Evolutionary conservation across 352 stramenopile species (phyloP).

Genomic region (Phytopythium delawarense): DNA sequence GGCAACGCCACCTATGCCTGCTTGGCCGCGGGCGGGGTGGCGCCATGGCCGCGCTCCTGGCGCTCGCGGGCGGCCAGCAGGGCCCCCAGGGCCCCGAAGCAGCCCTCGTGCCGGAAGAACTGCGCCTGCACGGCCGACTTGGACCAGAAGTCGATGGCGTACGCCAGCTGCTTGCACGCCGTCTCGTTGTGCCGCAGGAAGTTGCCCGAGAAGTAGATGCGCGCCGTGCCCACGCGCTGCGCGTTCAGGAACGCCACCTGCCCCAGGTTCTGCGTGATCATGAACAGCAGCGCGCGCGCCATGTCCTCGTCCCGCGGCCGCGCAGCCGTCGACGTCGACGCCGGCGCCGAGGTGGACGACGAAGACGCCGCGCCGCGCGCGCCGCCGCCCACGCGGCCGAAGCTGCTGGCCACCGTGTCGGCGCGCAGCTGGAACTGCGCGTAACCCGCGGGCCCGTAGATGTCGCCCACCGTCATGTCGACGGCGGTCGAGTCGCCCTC

Average conservation of each 20-base stretch:
- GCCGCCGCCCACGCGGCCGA: constrained; percentile 91
- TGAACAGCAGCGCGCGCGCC: constrained; percentile 93
- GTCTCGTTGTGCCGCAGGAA: constrained; percentile 97
- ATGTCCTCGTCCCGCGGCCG: constrained; percentile 90
- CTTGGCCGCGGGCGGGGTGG: no score
- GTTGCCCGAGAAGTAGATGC: constrained; percentile 96
- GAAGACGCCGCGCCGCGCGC: constrained; percentile 1
- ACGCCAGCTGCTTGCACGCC: constrained; percentile 82
- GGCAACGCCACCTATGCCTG: no score
- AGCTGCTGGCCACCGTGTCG: constrained; percentile 93
- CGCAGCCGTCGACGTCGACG: no score
- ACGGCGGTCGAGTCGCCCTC: constrained; percentile 70
- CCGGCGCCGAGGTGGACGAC: no score
- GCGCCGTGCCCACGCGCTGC: constrained; percentile 84
- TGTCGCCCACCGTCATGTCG: constrained; percentile 98
- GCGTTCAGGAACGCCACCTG: constrained; percentile 96
- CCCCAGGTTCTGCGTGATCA: constrained; percentile 99
- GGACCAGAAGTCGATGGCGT: constrained; percentile 97
- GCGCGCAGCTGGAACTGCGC: constrained; percentile 85
- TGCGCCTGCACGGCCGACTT: constrained; percentile 86
- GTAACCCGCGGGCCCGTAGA: constrained; percentile 93
- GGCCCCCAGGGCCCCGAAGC: constrained; percentile 96
- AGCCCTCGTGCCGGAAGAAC: constrained; percentile 96
- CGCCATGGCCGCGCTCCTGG: neutral
- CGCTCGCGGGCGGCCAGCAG: constrained; percentile 60